Base-by-base conservation (phyloP, 345 rosid species). In the Triadica sebifera region DNA sequence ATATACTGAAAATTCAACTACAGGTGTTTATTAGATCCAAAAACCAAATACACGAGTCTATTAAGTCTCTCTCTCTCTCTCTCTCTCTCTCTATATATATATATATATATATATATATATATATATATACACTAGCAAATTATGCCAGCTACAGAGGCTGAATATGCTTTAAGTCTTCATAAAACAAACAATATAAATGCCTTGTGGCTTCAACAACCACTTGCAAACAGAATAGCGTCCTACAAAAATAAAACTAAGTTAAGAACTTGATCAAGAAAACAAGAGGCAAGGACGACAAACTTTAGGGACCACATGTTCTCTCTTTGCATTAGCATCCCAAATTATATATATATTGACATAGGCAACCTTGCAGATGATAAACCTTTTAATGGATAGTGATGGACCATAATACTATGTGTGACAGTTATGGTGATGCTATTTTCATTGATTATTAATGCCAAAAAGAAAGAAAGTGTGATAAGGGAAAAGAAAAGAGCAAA, bases 291-390 rank as follows among this genome's bases (percentile, higher is more conserved):
- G 77, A 46, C 5, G 34, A 22, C 22, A 19, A 49, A 49, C 59
- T 9, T 51, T 59, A 46, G 72, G 72, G 78, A 47, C 49, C 49
- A 45, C 47, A 20, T 50, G 4, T n/a, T 25, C 61, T 69, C 63
- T 19, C 61, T 69, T 39, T 41, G 56, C 61, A 69, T 49, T 24
- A 20, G 17, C 62, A 50, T 61, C 61, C 39, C 49, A 24, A 38
- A 51, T 6, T 58, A 69, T 22, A 45, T 10, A 22, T 15, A 61
- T 8, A 16, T 29, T 17, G 51, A 34, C 65, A 55, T 55, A 43
- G 65, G 7, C 34, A 67, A 49, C 19, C 25, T 43, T 67, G 51
- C 68, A 69, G 50, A 39, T 62, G 20, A 22, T 12, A 20, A 53
- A 51, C 43, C 57, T 34, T 34, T n/a, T 19, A 70, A 63, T 65